These are phyloP conservation scores for Primulina huaijiensis DNA, from an alignment of 257 asterid species.

Conservation along the genomic window DNA sequence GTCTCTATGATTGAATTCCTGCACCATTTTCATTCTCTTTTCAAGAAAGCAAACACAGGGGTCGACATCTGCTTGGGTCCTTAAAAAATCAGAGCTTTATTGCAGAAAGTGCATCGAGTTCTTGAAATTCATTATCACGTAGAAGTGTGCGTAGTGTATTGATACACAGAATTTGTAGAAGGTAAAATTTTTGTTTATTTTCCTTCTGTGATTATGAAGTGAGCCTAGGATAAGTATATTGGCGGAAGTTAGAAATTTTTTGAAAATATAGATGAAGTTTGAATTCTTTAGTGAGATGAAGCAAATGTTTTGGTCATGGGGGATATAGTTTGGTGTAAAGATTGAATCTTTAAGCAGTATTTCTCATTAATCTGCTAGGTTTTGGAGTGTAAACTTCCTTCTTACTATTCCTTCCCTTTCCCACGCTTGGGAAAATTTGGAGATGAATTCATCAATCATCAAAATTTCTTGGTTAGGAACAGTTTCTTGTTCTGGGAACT, in stretches of 20 bases:
- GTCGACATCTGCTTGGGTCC: slow-evolving; percentile 3
- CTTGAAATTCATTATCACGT: neutral
- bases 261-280: neutral
- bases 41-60: neutral
- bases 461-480: neutral
- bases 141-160: neutral
- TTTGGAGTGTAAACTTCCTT: neutral
- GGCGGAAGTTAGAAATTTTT: neutral
- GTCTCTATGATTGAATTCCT: neutral
- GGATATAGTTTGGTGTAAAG: slow-evolving; percentile 1
- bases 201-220: neutral
- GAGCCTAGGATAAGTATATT: slow-evolving; percentile 8
- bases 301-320: neutral
- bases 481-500: slow-evolving; percentile 6
- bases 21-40: neutral
- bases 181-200: slow-evolving; percentile 13
- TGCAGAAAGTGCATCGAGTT: slow-evolving; percentile 8
- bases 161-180: neutral
- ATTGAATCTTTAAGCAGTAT: slow-evolving; percentile 16
- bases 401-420: neutral
- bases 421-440: neutral
- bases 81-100: slow-evolving; percentile 8
- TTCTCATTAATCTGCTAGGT: neutral
- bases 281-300: slow-evolving; percentile 1
- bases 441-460: neutral